Percentiles rank a stretch among this genome's conserved stretches.
Evolutionary conservation across 176 grass and related monocot genomes (phyloP).

Genomic region (Cymbopogon citratus): DNA sequence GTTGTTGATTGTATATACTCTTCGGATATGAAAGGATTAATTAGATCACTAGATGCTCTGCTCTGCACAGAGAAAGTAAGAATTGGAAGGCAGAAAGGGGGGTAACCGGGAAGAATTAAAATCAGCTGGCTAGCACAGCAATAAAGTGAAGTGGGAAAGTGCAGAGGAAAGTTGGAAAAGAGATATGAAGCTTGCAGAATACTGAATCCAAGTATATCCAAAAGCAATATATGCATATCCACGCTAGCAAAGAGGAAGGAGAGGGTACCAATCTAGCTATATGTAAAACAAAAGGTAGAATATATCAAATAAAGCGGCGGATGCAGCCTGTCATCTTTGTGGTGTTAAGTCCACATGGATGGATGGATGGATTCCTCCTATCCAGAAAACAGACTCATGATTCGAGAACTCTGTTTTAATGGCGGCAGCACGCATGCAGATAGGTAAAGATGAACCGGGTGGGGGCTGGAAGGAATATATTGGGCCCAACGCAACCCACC

Average conservation of each 20-base stretch:
- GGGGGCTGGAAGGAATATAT: too few species aligned
- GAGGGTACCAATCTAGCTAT: neutral
- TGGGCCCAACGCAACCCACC: too few species aligned
- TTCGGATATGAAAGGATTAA: neutral
- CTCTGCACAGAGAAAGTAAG: neutral
- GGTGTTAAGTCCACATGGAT: too few species aligned
- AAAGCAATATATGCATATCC: neutral
- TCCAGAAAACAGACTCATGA: too few species aligned
- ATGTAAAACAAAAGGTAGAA: neutral
- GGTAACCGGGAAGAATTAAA: neutral
- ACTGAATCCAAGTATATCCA: conserved; percentile 38
- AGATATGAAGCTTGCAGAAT: conserved; percentile 17
- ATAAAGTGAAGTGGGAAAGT: neutral
- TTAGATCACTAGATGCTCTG: neutral
- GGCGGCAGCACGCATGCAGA: too few species aligned
- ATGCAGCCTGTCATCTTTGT: neutral
- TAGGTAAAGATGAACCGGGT: too few species aligned
- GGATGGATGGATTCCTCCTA: too few species aligned
- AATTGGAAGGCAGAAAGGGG: neutral
- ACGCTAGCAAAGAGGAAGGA: too few species aligned
- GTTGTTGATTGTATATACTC: neutral
- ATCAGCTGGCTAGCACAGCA: neutral
- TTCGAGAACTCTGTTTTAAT: too few species aligned
- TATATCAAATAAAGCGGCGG: conserved; percentile 1
- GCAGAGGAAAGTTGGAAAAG: neutral